Base-by-base conservation (phyloP, 306 rosid species). In the Abrus precatorius region DNA sequence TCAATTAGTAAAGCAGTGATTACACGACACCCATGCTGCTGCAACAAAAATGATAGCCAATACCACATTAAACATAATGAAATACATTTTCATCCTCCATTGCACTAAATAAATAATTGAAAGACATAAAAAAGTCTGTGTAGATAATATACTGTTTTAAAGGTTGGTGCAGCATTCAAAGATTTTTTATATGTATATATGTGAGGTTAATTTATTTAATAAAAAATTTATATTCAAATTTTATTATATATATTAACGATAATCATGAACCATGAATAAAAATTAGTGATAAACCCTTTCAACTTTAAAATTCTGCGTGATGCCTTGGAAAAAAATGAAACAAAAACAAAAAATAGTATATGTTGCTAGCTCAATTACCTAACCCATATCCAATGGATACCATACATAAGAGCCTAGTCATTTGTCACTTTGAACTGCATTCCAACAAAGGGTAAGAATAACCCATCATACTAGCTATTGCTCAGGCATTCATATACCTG, bases 1-100 rank as follows among this genome's bases (percentile, higher is more conserved):
- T 78, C 65, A 71, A 79, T 83, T 52, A 70, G 44, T 47, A 74
- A 76, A 77, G 87, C 54, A 77, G 85, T 83, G 84, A 80, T 80
- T 70, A 55, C 82, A 36, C 59, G 44, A 56, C 61, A 54, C 76
- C 50, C 85, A 85, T 80, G 88, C 85, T 78, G 76, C 70, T 59
- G 65, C 78, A 80, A 75, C 33, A 76, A 76, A 80, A 76, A 80
- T 80, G 76, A 85, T 85, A 54, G 47, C 69, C 36, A 59, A 60
- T 12, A 55, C 68, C 73, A 45, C 75, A 83, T 63, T 12, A 61
- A 63, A 33, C 79, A 78, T 72, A 8, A 72, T 74, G 74, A 78
- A 57, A 57, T 33, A 74, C 3, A 79, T 43, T 63, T 60, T 69
- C 67, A 64, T 1, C 77, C 53, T 27, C 54, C 36, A 7, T 49